A percentile compares a stretch with the other conserved stretches of the same genome.
phyloP scores from a whole-genome alignment of 2,329 filamentous ascomycete genomes.

The Aspergillus terreus region DNA sequence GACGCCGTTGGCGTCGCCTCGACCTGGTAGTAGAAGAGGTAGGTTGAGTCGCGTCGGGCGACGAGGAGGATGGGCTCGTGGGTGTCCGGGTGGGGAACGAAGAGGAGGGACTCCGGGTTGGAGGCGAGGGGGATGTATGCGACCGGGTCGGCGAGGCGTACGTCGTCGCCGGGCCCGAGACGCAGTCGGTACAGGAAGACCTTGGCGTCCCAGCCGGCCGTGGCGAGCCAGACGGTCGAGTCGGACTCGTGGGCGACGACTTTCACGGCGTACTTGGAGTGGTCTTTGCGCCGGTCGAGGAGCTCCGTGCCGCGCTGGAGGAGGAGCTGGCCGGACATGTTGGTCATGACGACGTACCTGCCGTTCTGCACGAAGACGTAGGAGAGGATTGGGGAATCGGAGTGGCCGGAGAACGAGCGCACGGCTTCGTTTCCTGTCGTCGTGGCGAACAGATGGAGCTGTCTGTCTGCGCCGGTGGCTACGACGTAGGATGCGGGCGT shows the following conservation, averaged over 20 bases:
- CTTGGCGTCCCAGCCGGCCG: constrained; percentile 60
- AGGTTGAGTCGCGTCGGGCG: constrained; percentile 56
- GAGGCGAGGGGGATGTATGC: constrained; percentile 36
- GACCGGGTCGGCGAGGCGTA: constrained; percentile 24
- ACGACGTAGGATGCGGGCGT: constrained; percentile 30
- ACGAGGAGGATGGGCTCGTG: constrained; percentile 49
- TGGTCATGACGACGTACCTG: constrained; percentile 48
- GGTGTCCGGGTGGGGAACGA: constrained; percentile 49
- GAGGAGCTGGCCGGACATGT: constrained; percentile 57
- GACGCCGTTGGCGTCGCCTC: background rate
- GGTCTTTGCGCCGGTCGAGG: constrained; percentile 52
- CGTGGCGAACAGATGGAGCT: constrained; percentile 44
- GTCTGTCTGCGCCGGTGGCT: constrained; percentile 45
- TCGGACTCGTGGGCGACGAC: constrained; percentile 36
- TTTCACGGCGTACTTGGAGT: constrained; percentile 58
- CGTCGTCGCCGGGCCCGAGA: constrained; percentile 7
- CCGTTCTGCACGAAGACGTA: constrained; percentile 41
- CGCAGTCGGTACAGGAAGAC: constrained; percentile 48
- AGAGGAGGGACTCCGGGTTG: constrained; percentile 56
- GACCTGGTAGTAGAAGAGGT: constrained; percentile 53
- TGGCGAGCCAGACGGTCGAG: constrained; percentile 46
- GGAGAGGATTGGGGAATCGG: constrained; percentile 51
- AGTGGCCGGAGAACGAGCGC: constrained; percentile 25
- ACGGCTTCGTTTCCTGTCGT: constrained; percentile 15
- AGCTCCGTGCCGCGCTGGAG: constrained; percentile 44